Conservation (phyloP, 768 basidiomycete genomes). For the Cyathus striatus region DNA sequence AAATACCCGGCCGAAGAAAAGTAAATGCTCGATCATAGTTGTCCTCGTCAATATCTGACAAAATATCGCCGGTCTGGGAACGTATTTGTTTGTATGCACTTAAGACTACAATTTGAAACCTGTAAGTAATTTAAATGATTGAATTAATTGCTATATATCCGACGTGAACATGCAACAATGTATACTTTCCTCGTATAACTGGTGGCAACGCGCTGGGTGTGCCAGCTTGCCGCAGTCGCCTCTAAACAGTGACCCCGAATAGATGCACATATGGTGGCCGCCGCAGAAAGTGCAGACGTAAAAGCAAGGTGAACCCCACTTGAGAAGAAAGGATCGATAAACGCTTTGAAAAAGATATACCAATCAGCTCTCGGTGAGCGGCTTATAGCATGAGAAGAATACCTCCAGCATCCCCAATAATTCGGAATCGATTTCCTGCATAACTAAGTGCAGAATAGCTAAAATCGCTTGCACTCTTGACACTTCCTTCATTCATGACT, state of each 20-base stretch:
- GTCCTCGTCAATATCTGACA: slow-evolving; percentile 62
- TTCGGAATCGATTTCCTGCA: slow-evolving; percentile 49
- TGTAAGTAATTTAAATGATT: slow-evolving; percentile 14
- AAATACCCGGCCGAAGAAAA: slow-evolving; percentile 54
- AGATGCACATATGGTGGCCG: slow-evolving; percentile 51
- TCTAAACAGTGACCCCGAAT: slow-evolving; percentile 46
- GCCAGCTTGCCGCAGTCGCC: slow-evolving; percentile 42
- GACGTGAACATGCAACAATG: neutral
- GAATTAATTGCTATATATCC: neutral
- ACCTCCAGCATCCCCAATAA: slow-evolving; percentile 69
- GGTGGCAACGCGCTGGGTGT: slow-evolving; percentile 48
- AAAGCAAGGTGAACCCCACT: slow-evolving; percentile 61
- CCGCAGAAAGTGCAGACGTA: slow-evolving; percentile 56
- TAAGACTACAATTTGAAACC: slow-evolving; percentile 66
- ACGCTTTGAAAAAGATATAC: slow-evolving; percentile 31
- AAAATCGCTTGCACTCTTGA: slow-evolving; percentile 55
- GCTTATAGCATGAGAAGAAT: too few species aligned
- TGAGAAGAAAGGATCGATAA: slow-evolving; percentile 66
- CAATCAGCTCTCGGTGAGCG: too few species aligned
- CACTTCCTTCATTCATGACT: slow-evolving; percentile 30
- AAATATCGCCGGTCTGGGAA: slow-evolving; percentile 47
- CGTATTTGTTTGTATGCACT: slow-evolving; percentile 73
- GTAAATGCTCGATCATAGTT: slow-evolving; percentile 68
- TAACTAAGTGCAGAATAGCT: slow-evolving; percentile 60
- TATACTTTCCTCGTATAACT: slow-evolving; percentile 57